These are phyloP conservation scores for Kwoniella europaea DNA, from an alignment of 768 basidiomycete genomes.

Conservation along the genomic window DNA sequence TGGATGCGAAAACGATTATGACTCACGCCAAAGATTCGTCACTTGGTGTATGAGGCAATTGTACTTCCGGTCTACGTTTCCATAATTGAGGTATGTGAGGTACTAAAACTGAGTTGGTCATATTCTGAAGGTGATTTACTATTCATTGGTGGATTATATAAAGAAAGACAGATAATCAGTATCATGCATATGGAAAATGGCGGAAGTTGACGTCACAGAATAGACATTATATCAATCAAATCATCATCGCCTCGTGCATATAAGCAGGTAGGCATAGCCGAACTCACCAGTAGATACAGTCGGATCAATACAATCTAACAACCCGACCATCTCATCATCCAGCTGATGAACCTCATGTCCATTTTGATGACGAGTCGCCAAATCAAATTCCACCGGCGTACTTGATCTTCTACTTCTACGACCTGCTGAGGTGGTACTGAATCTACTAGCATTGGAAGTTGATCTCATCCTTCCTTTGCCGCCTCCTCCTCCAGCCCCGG, in stretches of 20 bases:
- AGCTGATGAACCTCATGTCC: conserved; percentile 58
- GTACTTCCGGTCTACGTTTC: conserved; percentile 71
- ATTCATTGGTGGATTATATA: not conserved
- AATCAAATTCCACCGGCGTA: conserved; percentile 22
- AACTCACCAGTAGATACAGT: conserved; percentile 66
- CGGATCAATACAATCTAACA: conserved; percentile 77
- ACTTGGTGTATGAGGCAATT: conserved; percentile 60
- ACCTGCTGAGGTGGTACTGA: not conserved
- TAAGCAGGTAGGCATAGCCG: not conserved
- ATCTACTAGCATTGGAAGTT: conserved; percentile 10
- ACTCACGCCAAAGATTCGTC: conserved; percentile 34
- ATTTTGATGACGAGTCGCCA: conserved; percentile 17
- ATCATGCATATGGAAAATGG: not conserved
- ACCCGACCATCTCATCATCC: conserved; percentile 79
- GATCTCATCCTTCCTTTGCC: conserved; percentile 8
- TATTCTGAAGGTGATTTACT: conserved; percentile 75
- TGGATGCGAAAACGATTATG: not conserved
- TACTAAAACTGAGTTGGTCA: conserved; percentile 77
- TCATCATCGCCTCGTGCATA: not conserved
- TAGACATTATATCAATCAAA: too few relatives aligned
- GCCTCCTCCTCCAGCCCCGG: not conserved
- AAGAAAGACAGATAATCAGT: not conserved
- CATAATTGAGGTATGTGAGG: conserved; percentile 71
- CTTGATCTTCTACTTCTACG: conserved; percentile 4
- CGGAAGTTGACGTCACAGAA: too few relatives aligned